phyloP scores from a whole-genome alignment of 108 stramenopile species.

The Fragilaria radians region DNA sequence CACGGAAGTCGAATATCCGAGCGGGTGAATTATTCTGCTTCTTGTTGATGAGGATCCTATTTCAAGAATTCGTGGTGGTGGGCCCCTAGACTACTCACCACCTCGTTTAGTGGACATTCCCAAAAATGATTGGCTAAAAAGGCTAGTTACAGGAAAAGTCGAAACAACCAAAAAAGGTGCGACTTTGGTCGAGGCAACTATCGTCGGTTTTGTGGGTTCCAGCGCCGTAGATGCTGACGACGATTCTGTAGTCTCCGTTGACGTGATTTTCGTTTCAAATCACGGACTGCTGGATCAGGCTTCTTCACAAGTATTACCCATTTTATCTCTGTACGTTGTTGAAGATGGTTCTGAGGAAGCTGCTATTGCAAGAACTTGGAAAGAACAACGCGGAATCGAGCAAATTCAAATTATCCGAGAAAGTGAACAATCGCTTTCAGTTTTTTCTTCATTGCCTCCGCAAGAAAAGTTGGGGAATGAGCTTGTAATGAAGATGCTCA shows the following conservation, averaged over 20 bases:
- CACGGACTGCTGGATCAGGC: background rate
- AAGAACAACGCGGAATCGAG: background rate
- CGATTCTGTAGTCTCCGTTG: background rate
- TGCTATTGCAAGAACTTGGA: background rate
- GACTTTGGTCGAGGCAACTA: background rate
- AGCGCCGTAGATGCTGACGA: background rate
- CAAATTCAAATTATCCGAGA: too few relatives aligned
- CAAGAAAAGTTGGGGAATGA: background rate
- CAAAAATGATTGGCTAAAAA: background rate
- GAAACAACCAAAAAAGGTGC: background rate
- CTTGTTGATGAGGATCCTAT: too few relatives aligned
- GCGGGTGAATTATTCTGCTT: too few relatives aligned
- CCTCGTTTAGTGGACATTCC: background rate
- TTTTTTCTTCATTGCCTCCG: background rate
- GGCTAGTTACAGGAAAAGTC: background rate
- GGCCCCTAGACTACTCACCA: background rate
- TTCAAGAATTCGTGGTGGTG: background rate
- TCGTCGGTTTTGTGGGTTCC: background rate
- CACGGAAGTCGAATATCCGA: too few relatives aligned
- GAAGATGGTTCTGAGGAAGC: slow-evolving; percentile 1
- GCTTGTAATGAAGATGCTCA: background rate
- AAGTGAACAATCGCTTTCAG: background rate
- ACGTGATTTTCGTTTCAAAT: slow-evolving; percentile 3
- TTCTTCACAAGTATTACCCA: background rate
- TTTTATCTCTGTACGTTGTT: background rate